Base-by-base conservation (phyloP, 176 grass and related monocot species). In the Oropetium thomaeum region DNA sequence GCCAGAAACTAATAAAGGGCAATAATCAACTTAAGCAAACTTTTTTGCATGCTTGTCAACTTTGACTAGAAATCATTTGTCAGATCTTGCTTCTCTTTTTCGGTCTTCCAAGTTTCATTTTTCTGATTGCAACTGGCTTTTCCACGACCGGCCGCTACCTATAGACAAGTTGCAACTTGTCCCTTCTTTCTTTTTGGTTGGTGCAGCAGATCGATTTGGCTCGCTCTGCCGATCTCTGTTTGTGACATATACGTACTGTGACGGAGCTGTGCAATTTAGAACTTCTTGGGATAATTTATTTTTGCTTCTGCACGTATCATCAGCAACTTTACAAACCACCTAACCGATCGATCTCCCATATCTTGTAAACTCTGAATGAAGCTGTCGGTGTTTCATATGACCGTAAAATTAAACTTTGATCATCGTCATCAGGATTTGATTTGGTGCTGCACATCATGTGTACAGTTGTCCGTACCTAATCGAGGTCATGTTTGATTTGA, bases 401-500 rank as follows among this genome's bases (percentile, higher is more conserved):
- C 58, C 60, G 42, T n/a, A 11, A 43, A 57, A 25, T 51, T 72
- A n/a, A n/a, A n/a, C n/a, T n/a, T n/a, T n/a, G n/a, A n/a, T n/a
- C n/a, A n/a, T n/a, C n/a, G n/a, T 49, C 3, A 65, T 87, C 49
- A 52, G 20, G 49, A 22, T 52, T 51, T 68, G n/a, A n/a, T n/a
- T n/a, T n/a, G 52, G 74, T 83, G 38, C 51, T 34, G 41, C 26
- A 31, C 17, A n/a, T n/a, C n/a, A 12, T 20, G 73, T 30, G 41
- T 47, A 58, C 54, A 43, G 59, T 60, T 73, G 67, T 3, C 22
- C 13, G 11, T 61, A 74, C 85, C 85, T 69, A 83, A 82, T 45
- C 32, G 62, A 79, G 73, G 80, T 5, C 80, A 30, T 83, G 62
- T n/a, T 74, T 69, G 86, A 88, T 88, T 74, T 88, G 15, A 83